Percentiles rank a stretch among this genome's conserved stretches.
Evolutionary conservation across 2,329 filamentous ascomycete genomes (phyloP).

Genomic region (Hypoxylon sp.): DNA sequence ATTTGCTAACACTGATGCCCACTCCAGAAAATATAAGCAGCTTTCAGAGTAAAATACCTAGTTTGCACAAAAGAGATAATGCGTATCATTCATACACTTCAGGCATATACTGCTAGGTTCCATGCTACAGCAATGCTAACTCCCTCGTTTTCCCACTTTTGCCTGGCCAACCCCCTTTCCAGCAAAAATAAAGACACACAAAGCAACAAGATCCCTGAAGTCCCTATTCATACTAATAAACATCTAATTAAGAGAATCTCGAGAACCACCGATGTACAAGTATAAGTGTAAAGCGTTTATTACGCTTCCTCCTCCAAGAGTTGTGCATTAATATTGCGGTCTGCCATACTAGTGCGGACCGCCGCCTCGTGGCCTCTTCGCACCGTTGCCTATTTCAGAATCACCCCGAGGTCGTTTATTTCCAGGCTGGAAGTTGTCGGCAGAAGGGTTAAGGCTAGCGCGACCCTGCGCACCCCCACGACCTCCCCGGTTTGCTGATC

Average conservation of each 20-base stretch:
- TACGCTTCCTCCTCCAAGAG: neutral
- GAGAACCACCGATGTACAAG: neutral
- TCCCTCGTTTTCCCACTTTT: constrained; percentile 32
- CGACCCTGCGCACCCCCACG: constrained; percentile 57
- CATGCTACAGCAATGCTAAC: constrained; percentile 30
- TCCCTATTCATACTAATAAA: neutral
- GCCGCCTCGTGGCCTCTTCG: constrained; percentile 59
- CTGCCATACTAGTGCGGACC: constrained; percentile 40
- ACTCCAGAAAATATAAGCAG: neutral
- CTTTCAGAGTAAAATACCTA: constrained; percentile 1
- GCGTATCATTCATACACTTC: constrained; percentile 40
- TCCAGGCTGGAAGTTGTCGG: constrained; percentile 68
- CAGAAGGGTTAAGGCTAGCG: constrained; percentile 64
- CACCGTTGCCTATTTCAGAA: constrained; percentile 56
- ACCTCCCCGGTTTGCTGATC: constrained; percentile 58
- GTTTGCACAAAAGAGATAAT: constrained; percentile 44
- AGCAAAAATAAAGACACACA: constrained; percentile 19
- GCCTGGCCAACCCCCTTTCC: constrained; percentile 28
- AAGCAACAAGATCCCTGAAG: neutral
- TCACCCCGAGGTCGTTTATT: constrained; percentile 71
- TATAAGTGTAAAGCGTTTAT: constrained; percentile 8
- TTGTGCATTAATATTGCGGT: constrained; percentile 27
- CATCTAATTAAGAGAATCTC: constrained; percentile 4
- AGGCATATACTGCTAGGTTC: constrained; percentile 24
- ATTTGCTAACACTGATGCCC: neutral